Percentiles rank a stretch among this genome's conserved stretches.
phyloP scores from a whole-genome alignment of 257 asterid genomes.

The Parsonsia alboflavescens region DNA sequence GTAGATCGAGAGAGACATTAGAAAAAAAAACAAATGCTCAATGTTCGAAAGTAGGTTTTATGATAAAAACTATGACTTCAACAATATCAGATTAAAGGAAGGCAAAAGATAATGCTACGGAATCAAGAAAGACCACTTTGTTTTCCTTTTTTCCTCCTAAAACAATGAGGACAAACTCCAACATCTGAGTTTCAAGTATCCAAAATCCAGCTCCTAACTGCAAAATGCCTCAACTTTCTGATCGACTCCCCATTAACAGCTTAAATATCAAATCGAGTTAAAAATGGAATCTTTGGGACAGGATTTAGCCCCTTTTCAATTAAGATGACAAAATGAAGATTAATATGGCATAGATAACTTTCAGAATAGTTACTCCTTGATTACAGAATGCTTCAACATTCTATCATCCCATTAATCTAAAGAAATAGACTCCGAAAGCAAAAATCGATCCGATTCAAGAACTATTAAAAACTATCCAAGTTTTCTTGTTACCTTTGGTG shows the following conservation, averaged over 20 bases:
- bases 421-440: not conserved
- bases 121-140: too few relatives aligned
- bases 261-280: not conserved
- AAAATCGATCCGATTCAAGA: not conserved
- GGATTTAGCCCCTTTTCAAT: not conserved
- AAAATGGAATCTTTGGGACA: not conserved
- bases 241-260: not conserved
- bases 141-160: not conserved
- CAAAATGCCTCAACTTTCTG: not conserved
- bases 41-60: not conserved
- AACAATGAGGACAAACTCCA: not conserved
- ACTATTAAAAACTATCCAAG: not conserved
- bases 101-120: not conserved
- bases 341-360: not conserved
- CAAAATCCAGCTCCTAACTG: not conserved
- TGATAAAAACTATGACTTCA: not conserved
- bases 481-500: constrained; percentile 47
- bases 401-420: not conserved
- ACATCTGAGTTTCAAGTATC: not conserved
- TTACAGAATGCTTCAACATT: not conserved
- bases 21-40: not conserved
- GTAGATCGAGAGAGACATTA: not conserved
- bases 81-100: too few relatives aligned
- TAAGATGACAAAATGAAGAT: not conserved
- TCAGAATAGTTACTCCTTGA: not conserved